These are phyloP conservation scores for Kickxella alabastrina DNA, from an alignment of 192 early-diverging fungal species.

Conservation along the genomic window DNA sequence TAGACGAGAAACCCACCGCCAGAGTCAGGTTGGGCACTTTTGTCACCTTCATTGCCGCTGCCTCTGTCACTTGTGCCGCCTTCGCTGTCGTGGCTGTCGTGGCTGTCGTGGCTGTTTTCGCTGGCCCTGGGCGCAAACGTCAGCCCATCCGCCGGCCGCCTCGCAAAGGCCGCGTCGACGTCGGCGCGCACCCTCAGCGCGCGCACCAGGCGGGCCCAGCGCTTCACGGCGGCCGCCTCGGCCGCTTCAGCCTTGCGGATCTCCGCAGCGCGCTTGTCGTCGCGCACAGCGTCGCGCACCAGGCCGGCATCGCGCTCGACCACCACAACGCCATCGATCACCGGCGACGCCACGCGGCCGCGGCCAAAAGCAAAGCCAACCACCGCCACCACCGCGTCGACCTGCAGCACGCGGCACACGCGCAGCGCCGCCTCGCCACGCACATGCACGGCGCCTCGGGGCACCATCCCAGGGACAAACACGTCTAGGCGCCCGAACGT, in stretches of 20 bases:
- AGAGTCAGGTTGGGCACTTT: too few species aligned
- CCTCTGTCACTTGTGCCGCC: too few species aligned
- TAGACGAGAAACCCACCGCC: too few species aligned
- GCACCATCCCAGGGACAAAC: slow-evolving; percentile 80
- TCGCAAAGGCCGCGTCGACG: slow-evolving; percentile 41
- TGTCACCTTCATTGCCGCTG: too few species aligned
- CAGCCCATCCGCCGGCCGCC: slow-evolving; percentile 14
- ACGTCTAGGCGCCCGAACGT: slow-evolving; percentile 81
- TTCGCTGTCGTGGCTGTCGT: too few species aligned
- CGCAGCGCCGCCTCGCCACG: slow-evolving; percentile 54
- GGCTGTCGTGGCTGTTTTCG: too few species aligned
- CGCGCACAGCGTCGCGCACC: slow-evolving; percentile 28
- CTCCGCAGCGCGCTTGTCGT: background rate
- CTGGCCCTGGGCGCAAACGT: too few species aligned
- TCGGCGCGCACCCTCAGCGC: slow-evolving; percentile 41
- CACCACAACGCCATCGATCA: slow-evolving; percentile 37
- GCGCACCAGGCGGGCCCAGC: slow-evolving; percentile 30
- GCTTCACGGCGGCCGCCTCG: slow-evolving; percentile 22
- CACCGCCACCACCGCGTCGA: slow-evolving; percentile 82
- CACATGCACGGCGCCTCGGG: slow-evolving; percentile 72
- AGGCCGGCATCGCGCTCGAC: slow-evolving; percentile 13
- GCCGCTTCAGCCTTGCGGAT: background rate
- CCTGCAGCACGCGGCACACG: slow-evolving; percentile 69
- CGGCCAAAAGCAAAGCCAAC: slow-evolving; percentile 52
- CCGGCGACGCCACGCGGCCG: slow-evolving; percentile 20